Percentiles rank a stretch among this genome's conserved stretches.
These are phyloP conservation scores for Colletotrichum sp. DNA, from an alignment of 2,329 filamentous ascomycete genomes.

Conservation along the genomic window DNA sequence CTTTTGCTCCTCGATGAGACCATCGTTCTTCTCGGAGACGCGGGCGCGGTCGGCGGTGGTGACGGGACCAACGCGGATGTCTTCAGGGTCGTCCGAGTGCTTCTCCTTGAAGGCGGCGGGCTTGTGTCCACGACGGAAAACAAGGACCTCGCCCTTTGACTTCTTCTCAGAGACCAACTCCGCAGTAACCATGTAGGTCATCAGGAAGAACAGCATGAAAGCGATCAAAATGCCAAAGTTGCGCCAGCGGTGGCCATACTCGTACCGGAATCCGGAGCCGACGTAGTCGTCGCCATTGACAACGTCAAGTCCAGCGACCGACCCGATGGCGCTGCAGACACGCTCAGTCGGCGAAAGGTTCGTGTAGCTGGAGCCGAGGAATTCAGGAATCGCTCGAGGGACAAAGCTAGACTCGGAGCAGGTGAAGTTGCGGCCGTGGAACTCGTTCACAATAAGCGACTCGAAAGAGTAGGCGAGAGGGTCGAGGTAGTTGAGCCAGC, in stretches of 20 bases:
- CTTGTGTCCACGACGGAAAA: slow-evolving; percentile 74
- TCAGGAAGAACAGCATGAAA: slow-evolving; percentile 66
- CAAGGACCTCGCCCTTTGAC: slow-evolving; percentile 77
- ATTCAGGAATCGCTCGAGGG: slow-evolving; percentile 33
- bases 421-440: slow-evolving; percentile 64
- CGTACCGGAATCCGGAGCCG: slow-evolving; percentile 59
- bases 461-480: slow-evolving; percentile 84
- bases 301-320: slow-evolving; percentile 51
- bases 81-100: slow-evolving; percentile 65
- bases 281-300: slow-evolving; percentile 67
- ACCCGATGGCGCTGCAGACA: slow-evolving; percentile 65
- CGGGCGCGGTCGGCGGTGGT: slow-evolving; percentile 48
- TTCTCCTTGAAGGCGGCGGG: slow-evolving; percentile 62
- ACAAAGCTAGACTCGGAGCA: slow-evolving; percentile 47
- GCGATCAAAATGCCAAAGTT: slow-evolving; percentile 73
- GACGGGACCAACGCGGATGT: slow-evolving; percentile 51
- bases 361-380: slow-evolving; percentile 33
- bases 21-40: slow-evolving; percentile 40
- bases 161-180: slow-evolving; percentile 70
- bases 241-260: slow-evolving; percentile 65
- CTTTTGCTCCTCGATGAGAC: slow-evolving; percentile 59
- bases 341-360: slow-evolving; percentile 39
- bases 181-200: slow-evolving; percentile 65
- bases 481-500: slow-evolving; percentile 84
- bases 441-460: slow-evolving; percentile 83